phyloP scores from a whole-genome alignment of 1,284 basidiomycete genomes.

The Tausonia pullulans region DNA sequence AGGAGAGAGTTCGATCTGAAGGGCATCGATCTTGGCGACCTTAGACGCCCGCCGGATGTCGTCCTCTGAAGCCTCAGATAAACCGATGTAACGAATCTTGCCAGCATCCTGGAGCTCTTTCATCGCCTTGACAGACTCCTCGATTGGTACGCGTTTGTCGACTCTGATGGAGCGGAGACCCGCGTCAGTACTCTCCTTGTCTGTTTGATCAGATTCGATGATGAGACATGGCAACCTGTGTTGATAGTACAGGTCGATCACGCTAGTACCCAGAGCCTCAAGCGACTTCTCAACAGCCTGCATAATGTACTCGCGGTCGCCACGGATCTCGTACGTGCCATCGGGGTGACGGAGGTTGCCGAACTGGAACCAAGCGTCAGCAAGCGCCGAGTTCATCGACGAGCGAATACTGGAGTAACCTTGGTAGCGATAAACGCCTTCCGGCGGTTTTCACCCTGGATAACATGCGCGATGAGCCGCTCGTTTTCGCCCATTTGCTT shows the following conservation, averaged over 20 bases:
- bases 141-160: constrained; percentile 28
- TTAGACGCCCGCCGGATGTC: constrained; percentile 50
- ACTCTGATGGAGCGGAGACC: constrained; percentile 20
- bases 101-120: constrained; percentile 33
- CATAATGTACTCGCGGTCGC: not conserved
- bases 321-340: not conserved
- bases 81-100: constrained; percentile 34
- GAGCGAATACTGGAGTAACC: not conserved
- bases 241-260: not conserved
- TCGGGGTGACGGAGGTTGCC: not conserved
- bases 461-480: constrained; percentile 30
- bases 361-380: not conserved
- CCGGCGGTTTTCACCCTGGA: constrained; percentile 24
- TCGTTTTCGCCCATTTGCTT: constrained; percentile 30
- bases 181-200: constrained; percentile 20
- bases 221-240: not conserved
- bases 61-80: constrained; percentile 46
- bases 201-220: not conserved
- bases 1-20: constrained; percentile 39
- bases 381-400: not conserved
- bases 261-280: not conserved
- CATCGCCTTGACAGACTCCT: constrained; percentile 29
- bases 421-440: constrained; percentile 36
- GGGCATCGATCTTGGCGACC: constrained; percentile 30
- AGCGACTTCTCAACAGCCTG: not conserved